These are phyloP conservation scores for Aureobasidium subglaciale DNA, from an alignment of 2,329 filamentous ascomycete genomes.

Conservation along the genomic window DNA sequence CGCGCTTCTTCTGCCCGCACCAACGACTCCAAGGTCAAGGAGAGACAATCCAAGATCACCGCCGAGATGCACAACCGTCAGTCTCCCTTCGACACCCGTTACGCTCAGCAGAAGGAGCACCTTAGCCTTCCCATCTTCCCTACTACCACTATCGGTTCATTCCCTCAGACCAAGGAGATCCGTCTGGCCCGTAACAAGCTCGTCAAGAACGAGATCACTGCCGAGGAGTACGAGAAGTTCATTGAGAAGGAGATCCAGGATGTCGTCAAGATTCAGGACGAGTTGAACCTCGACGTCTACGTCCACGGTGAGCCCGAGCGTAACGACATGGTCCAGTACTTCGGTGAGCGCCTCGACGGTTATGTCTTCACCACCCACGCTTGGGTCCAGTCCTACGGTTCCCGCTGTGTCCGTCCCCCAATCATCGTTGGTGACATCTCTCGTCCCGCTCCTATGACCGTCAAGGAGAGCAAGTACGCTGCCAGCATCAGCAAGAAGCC, in stretches of 20 bases:
- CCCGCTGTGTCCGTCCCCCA: conserved; percentile 93
- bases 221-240: conserved; percentile 93
- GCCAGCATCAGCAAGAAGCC: conserved; percentile 94
- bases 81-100: conserved; percentile 78
- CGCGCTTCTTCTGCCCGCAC: conserved; percentile 89
- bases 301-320: conserved; percentile 99
- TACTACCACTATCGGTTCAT: conserved; percentile 97
- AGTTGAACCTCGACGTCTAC: conserved; percentile 93
- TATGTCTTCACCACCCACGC: conserved; percentile 99
- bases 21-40: conserved; percentile 97
- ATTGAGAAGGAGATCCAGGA: conserved; percentile 98
- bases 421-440: conserved; percentile 99
- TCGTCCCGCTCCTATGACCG: conserved; percentile 92
- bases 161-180: conserved; percentile 99
- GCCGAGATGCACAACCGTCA: conserved; percentile 84
- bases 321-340: conserved; percentile 99
- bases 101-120: conserved; percentile 80
- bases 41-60: conserved; percentile 83
- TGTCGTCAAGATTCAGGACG: conserved; percentile 93
- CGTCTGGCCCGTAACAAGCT: conserved; percentile 95
- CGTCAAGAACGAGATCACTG: conserved; percentile 95
- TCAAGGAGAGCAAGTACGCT: conserved; percentile 99
- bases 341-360: conserved; percentile 91
- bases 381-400: conserved; percentile 98
- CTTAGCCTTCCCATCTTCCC: conserved; percentile 95